Conservation (phyloP, 2,329 filamentous ascomycete genomes). For the Aspergillus sp. region DNA sequence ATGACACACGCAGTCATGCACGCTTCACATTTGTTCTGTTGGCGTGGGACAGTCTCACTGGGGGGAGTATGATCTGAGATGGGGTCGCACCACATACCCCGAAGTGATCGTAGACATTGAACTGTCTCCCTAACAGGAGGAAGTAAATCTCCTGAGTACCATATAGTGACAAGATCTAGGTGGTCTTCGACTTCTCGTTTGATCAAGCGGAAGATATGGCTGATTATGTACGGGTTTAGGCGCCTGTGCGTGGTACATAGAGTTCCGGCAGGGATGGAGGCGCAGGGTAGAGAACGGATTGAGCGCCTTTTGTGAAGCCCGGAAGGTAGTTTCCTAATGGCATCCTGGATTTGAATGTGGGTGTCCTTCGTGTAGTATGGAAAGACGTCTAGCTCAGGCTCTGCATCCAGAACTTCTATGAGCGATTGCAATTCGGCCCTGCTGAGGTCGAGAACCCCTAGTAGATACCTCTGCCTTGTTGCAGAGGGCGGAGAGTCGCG, state of each 20-base stretch:
- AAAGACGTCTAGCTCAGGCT: conserved; percentile 4
- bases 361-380: background rate
- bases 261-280: conserved; percentile 16
- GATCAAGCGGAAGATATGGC: conserved; percentile 20
- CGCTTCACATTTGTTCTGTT: conserved; percentile 36
- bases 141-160: conserved; percentile 13
- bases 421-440: conserved; percentile 21
- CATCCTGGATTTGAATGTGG: conserved; percentile 1
- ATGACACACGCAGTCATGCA: conserved; percentile 39
- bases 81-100: conserved; percentile 33
- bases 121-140: conserved; percentile 15
- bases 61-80: background rate
- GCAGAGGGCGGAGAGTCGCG: background rate
- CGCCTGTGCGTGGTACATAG: conserved; percentile 24
- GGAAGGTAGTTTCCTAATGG: conserved; percentile 14
- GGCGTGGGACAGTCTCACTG: conserved; percentile 23
- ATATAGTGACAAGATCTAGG: conserved; percentile 20
- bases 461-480: conserved; percentile 17
- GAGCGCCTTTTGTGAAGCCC: conserved; percentile 11
- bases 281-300: conserved; percentile 18
- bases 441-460: conserved; percentile 20
- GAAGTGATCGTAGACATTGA: conserved; percentile 24
- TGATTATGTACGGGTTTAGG: conserved; percentile 25
- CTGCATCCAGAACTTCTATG: conserved; percentile 24
- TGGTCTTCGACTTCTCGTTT: conserved; percentile 25